Conservation (phyloP, 495 filamentous ascomycete genomes). For the Hypoxylon cercidicola region DNA sequence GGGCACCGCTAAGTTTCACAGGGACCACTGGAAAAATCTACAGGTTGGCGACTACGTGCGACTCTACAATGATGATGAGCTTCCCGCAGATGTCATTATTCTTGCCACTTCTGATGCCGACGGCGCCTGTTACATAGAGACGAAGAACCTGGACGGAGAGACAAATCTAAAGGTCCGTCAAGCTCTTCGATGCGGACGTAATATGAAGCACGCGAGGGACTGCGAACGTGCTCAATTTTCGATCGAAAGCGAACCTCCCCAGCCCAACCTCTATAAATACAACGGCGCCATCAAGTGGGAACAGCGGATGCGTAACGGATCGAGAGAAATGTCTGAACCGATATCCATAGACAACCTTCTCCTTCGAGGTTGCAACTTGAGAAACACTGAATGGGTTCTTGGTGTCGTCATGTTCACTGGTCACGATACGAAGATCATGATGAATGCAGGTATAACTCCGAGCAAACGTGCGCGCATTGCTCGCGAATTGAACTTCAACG, state of each 20-base stretch:
- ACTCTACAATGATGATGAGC: conserved; percentile 94
- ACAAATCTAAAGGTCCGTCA: conserved; percentile 97
- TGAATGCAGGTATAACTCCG: conserved; percentile 97
- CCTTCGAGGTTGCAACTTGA: conserved; percentile 89
- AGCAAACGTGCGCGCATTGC: conserved; percentile 92
- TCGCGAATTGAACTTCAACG: conserved; percentile 95
- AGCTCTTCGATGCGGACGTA: conserved; percentile 84
- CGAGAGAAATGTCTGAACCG: conserved; percentile 86
- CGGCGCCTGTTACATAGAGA: conserved; percentile 97
- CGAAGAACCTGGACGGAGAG: conserved; percentile 97
- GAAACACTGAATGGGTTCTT: conserved; percentile 96
- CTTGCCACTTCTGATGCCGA: conserved; percentile 96
- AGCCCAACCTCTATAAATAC: conserved; percentile 93
- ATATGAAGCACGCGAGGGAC: conserved; percentile 87
- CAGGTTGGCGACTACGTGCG: conserved; percentile 97
- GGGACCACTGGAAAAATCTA: conserved; percentile 94
- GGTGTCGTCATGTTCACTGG: conserved; percentile 98
- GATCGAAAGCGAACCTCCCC: conserved; percentile 91
- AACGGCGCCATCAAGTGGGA: conserved; percentile 89
- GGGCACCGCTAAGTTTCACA: conserved; percentile 79
- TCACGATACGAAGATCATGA: conserved; percentile 98
- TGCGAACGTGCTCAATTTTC: conserved; percentile 89
- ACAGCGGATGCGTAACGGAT: conserved; percentile 72
- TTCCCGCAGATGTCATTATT: conserved; percentile 94
- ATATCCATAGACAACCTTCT: conserved; percentile 95